These are phyloP conservation scores for Ascochyta viciae-villosae DNA, from an alignment of 2,329 filamentous ascomycete genomes.

Conservation along the genomic window DNA sequence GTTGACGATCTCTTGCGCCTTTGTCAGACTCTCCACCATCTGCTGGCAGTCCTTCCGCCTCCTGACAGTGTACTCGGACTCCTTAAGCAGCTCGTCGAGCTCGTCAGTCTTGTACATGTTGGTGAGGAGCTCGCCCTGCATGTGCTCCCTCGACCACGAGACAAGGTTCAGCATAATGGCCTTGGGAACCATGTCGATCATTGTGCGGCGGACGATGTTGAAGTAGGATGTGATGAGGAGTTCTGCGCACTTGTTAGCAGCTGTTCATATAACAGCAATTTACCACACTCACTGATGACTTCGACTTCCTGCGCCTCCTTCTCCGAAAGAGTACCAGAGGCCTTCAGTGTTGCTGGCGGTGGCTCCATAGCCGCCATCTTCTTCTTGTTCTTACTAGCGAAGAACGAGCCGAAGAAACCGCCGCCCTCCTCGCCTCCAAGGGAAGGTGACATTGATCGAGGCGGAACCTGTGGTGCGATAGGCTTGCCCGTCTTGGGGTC, in stretches of 20 bases:
- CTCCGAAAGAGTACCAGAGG: slow-evolving; percentile 90
- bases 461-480: slow-evolving; percentile 71
- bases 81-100: slow-evolving; percentile 93
- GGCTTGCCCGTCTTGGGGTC: slow-evolving; percentile 99
- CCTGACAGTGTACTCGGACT: slow-evolving; percentile 95
- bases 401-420: slow-evolving; percentile 98
- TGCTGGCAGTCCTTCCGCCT: slow-evolving; percentile 98
- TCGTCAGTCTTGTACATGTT: slow-evolving; percentile 95
- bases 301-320: slow-evolving; percentile 96
- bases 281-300: slow-evolving; percentile 82
- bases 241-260: slow-evolving; percentile 62
- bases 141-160: slow-evolving; percentile 95
- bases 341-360: slow-evolving; percentile 90
- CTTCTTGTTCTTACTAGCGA: slow-evolving; percentile 99
- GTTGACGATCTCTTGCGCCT: slow-evolving; percentile 95
- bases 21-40: slow-evolving; percentile 93
- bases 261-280: not conserved
- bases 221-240: slow-evolving; percentile 96
- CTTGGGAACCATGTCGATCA: slow-evolving; percentile 99
- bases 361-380: slow-evolving; percentile 99
- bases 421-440: slow-evolving; percentile 62
- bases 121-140: slow-evolving; percentile 95
- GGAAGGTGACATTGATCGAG: slow-evolving; percentile 77
- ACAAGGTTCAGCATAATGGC: slow-evolving; percentile 98
- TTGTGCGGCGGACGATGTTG: slow-evolving; percentile 96